These are phyloP conservation scores for Thielaviopsis punctulata DNA, from an alignment of 2,329 filamentous ascomycete species.

Conservation along the genomic window DNA sequence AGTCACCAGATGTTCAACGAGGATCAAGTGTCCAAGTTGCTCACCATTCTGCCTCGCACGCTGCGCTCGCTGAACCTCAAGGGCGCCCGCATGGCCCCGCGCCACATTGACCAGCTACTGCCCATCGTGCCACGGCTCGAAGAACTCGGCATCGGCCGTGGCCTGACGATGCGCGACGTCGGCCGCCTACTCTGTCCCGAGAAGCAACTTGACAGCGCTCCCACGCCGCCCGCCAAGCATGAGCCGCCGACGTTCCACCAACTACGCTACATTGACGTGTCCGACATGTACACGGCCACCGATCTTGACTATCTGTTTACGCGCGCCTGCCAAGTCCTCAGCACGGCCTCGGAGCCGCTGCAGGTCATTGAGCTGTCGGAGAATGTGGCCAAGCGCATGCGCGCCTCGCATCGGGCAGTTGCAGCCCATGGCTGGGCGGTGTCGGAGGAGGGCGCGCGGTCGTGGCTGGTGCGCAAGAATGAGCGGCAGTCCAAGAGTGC, in stretches of 20 bases:
- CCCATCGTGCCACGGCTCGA: slow-evolving; percentile 24
- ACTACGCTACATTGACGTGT: slow-evolving; percentile 62
- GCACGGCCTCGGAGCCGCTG: slow-evolving; percentile 44
- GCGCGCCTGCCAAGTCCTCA: slow-evolving; percentile 38
- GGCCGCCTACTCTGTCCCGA: slow-evolving; percentile 44
- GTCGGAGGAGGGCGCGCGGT: slow-evolving; percentile 47
- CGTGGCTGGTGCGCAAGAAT: slow-evolving; percentile 47
- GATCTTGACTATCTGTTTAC: slow-evolving; percentile 36
- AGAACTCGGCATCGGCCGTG: slow-evolving; percentile 56
- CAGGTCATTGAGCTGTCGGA: slow-evolving; percentile 61
- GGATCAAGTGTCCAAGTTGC: slow-evolving; percentile 44
- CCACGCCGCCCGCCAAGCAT: slow-evolving; percentile 29
- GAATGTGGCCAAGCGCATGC: slow-evolving; percentile 46
- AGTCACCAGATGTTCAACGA: slow-evolving; percentile 54
- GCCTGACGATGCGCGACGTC: slow-evolving; percentile 47
- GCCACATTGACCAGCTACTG: slow-evolving; percentile 44
- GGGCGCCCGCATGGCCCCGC: slow-evolving; percentile 50
- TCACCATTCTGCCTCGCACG: slow-evolving; percentile 47
- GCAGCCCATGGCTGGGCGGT: slow-evolving; percentile 50
- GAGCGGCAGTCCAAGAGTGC: slow-evolving; percentile 18
- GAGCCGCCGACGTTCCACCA: slow-evolving; percentile 28
- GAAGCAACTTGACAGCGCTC: slow-evolving; percentile 34
- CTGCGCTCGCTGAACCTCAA: slow-evolving; percentile 61
- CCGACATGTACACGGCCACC: slow-evolving; percentile 27
- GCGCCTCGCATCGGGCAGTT: slow-evolving; percentile 44